Evolutionary conservation across 1,284 basidiomycete genomes (phyloP).

Genomic region (Veloporphyrellus conicus): DNA sequence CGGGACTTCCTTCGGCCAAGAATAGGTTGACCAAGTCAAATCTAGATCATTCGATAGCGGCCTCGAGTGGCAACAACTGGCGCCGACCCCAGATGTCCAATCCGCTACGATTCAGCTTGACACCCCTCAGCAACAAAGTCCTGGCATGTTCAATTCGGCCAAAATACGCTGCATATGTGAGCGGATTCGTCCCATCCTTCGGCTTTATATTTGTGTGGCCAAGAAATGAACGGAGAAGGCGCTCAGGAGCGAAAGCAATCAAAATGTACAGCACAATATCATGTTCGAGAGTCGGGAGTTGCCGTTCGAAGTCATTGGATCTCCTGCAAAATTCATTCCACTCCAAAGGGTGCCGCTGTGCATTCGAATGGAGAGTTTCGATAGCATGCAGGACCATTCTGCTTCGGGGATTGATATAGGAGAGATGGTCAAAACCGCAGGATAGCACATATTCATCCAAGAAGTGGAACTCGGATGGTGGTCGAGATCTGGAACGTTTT

Average conservation of each 20-base stretch:
- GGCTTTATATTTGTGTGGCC: neutral
- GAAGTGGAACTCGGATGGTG: neutral
- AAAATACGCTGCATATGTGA: conserved; percentile 5
- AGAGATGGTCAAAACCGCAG: neutral
- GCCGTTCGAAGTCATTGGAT: accelerated
- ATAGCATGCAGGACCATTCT: neutral
- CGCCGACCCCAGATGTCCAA: neutral
- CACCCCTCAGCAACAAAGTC: conserved; percentile 4
- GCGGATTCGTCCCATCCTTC: conserved; percentile 13
- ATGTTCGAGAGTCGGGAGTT: neutral
- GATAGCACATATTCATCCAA: neutral
- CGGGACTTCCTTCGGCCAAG: conserved; percentile 7
- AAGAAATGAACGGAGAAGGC: conserved; percentile 1
- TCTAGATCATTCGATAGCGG: neutral
- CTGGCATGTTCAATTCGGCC: neutral
- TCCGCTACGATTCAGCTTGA: neutral
- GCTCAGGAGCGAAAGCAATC: neutral
- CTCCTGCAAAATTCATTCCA: neutral
- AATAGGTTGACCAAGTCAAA: conserved; percentile 1
- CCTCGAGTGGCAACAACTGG: conserved; percentile 8
- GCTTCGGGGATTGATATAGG: neutral
- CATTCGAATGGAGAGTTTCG: neutral
- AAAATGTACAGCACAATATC: conserved; percentile 13
- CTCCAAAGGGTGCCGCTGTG: neutral
- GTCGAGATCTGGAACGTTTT: neutral